These are phyloP conservation scores for Crucibulum cyathiforme DNA, from an alignment of 1,284 basidiomycete genomes.

Conservation along the genomic window DNA sequence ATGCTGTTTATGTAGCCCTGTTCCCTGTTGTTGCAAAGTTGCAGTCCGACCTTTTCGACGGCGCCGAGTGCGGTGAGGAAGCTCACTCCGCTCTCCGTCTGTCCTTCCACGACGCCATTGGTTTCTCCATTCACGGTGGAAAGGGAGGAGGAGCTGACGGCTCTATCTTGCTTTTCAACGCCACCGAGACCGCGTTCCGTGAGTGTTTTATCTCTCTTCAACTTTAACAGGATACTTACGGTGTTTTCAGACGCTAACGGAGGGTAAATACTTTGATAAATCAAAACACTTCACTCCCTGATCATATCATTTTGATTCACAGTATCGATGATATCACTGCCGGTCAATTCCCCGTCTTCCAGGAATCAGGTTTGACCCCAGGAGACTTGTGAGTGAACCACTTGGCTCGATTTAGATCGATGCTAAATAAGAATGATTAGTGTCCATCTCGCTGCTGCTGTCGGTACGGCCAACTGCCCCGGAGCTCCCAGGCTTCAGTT, in stretches of 20 bases:
- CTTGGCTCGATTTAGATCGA: no score
- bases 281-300: neutral
- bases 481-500: conserved; percentile 38
- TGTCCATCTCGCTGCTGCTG: conserved; percentile 41
- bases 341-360: conserved; percentile 30
- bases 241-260: conserved; percentile 27
- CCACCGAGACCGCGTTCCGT: conserved; percentile 33
- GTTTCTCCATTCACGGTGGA: conserved; percentile 36
- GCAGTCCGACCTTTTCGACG: conserved; percentile 45
- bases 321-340: conserved; percentile 36
- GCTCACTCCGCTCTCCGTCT: conserved; percentile 48
- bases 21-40: conserved; percentile 45
- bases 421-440: conserved; percentile 5
- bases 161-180: conserved; percentile 36
- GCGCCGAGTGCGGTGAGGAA: conserved; percentile 44
- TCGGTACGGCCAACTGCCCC: conserved; percentile 41
- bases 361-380: conserved; percentile 22
- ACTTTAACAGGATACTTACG: neutral
- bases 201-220: neutral
- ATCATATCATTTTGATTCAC: neutral
- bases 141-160: conserved; percentile 42
- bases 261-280: conserved; percentile 11
- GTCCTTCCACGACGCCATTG: conserved; percentile 53
- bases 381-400: conserved; percentile 30
- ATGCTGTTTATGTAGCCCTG: conserved; percentile 9